Evolutionary conservation across 108 stramenopile genomes (phyloP), one percentile per base, ranked within the genome.

Genomic region (Conticribra guillardii): DNA sequence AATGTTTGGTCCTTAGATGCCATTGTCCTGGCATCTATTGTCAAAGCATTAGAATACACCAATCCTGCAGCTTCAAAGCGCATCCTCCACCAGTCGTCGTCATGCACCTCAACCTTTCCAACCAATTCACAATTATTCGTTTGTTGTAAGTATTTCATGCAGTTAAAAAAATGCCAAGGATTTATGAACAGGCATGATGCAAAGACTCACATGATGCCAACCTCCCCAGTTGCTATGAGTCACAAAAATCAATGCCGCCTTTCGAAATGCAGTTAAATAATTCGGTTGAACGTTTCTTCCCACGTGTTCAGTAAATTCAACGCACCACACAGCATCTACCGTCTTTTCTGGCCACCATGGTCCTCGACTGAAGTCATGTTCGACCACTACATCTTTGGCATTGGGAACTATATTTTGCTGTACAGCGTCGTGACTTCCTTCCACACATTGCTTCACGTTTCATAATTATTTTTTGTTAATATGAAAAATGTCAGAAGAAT

Each of bases 321-420:
- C 90, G 21, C 72, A 73, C 91, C 91, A 95, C 1, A 76, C 91
- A 4, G 88, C 89, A 76, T 92, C 91, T n/a, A 87, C 85, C 0
- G 91, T 92, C 4, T 83, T 33, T 4, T 60, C 78, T 9, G 94
- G 94, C 94, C 94, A 95, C 88, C 88, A 95, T 26, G 94, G 94
- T 45, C 94, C 94, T 52, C 87, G 51, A 15, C 74, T 69, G 62
- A 87, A 88, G 49, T 91, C 89, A 52, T 91, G 89, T 58, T 84
- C 75, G n/a, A 83, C 63, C 27, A 87, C 76, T 11, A 47, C 51
- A 24, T 61, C 85, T 16, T 71, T 49, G 24, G 51, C 30, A 57
- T 80, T 50, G 27, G 93, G 93, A 22, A 95, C 23, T 9, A 92
- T 49, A 31, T 55, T 69, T 17, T 74, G 74, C 28, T 73, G 62